Evolutionary conservation across 2,329 filamentous ascomycete genomes (phyloP).

Genomic region (Cucurbitaria berberidis): DNA sequence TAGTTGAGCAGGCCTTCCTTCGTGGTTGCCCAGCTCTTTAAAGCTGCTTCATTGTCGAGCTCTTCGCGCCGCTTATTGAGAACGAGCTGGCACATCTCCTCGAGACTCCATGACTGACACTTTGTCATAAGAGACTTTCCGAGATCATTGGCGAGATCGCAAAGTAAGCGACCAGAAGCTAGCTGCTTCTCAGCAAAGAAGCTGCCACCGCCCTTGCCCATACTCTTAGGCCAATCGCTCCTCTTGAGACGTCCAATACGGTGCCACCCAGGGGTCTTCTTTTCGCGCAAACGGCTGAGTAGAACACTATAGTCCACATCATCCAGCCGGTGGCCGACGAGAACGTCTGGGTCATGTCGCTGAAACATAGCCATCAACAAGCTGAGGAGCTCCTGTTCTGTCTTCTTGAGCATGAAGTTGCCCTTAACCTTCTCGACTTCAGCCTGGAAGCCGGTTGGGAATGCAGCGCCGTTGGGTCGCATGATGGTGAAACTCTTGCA

Average conservation of each 20-base stretch:
- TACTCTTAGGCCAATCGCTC: slow-evolving; percentile 82
- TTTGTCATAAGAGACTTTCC: slow-evolving; percentile 97
- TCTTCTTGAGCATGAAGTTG: slow-evolving; percentile 79
- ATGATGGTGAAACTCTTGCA: slow-evolving; percentile 92
- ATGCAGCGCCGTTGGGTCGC: slow-evolving; percentile 75
- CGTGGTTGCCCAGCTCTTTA: slow-evolving; percentile 85
- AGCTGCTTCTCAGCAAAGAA: slow-evolving; percentile 94
- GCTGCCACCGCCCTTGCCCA: slow-evolving; percentile 83
- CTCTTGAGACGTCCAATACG: slow-evolving; percentile 86
- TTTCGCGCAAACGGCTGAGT: slow-evolving; percentile 83
- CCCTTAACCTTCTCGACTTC: slow-evolving; percentile 77
- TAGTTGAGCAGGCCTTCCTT: slow-evolving; percentile 91
- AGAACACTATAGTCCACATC: slow-evolving; percentile 95
- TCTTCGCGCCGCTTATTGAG: slow-evolving; percentile 79
- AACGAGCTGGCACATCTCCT: slow-evolving; percentile 95
- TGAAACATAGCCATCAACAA: slow-evolving; percentile 91
- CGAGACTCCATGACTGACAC: slow-evolving; percentile 97
- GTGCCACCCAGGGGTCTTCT: slow-evolving; percentile 93
- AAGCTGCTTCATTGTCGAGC: slow-evolving; percentile 83
- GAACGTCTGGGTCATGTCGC: slow-evolving; percentile 87
- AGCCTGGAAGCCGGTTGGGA: slow-evolving; percentile 85
- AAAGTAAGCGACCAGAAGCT: slow-evolving; percentile 85
- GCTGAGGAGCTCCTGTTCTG: slow-evolving; percentile 82
- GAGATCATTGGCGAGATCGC: slow-evolving; percentile 93
- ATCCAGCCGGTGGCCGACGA: slow-evolving; percentile 94